phyloP scores from a whole-genome alignment of 2,329 filamentous ascomycete genomes.

The Ophiognomonia clavigignenti-juglandacearum region DNA sequence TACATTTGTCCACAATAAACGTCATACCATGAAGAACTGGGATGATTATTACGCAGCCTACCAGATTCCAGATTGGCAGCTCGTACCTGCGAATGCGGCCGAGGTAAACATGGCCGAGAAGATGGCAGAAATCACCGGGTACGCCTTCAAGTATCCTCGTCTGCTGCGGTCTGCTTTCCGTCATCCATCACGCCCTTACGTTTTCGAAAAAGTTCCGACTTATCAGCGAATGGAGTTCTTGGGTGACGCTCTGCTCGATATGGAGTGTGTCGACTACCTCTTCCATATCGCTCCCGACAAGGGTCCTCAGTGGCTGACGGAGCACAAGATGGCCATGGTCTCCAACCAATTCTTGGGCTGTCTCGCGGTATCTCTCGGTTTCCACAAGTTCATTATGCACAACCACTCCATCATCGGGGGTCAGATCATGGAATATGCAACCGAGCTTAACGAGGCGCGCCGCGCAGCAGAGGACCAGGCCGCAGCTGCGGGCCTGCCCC shows the following conservation, averaged over 20 bases:
- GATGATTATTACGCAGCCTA: constrained; percentile 70
- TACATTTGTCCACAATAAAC: constrained; percentile 61
- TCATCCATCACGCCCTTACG: constrained; percentile 75
- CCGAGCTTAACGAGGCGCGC: constrained; percentile 44
- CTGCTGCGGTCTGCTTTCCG: constrained; percentile 81
- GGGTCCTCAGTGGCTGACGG: constrained; percentile 94
- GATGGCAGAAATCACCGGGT: constrained; percentile 53
- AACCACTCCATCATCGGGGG: constrained; percentile 40
- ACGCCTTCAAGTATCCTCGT: constrained; percentile 67
- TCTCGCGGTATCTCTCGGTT: constrained; percentile 70
- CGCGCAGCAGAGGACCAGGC: constrained; percentile 29
- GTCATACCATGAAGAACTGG: constrained; percentile 67
- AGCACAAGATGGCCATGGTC: constrained; percentile 99
- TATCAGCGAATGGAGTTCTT: constrained; percentile 93
- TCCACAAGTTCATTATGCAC: constrained; percentile 67
- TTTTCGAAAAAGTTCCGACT: constrained; percentile 73
- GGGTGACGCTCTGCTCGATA: constrained; percentile 83
- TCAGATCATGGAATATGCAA: constrained; percentile 50
- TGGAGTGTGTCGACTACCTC: constrained; percentile 77
- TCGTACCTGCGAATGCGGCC: constrained; percentile 52
- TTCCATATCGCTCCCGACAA: constrained; percentile 71
- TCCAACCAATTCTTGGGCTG: constrained; percentile 91
- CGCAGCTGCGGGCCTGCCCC: constrained; percentile 27
- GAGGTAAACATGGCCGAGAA: constrained; percentile 65
- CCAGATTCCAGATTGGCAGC: constrained; percentile 66